These are phyloP conservation scores for Meyerozyma sp. DNA, from an alignment of 1,139 yeast species.

Conservation along the genomic window DNA sequence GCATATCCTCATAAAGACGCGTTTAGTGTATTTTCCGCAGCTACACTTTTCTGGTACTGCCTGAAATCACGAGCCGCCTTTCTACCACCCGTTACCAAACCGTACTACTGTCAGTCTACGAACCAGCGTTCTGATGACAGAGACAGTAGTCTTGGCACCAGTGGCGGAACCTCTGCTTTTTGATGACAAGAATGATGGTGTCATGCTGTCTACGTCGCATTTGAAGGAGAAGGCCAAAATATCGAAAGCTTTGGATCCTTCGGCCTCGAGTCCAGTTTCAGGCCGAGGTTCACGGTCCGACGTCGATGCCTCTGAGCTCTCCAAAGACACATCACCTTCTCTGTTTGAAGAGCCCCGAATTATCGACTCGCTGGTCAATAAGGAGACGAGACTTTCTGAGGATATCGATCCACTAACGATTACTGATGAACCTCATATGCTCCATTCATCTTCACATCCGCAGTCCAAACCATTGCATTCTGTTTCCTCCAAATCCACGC, in stretches of 20 bases:
- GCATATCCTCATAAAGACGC: neutral
- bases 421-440: neutral
- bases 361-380: neutral
- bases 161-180: neutral
- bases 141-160: neutral
- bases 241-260: neutral
- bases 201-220: neutral
- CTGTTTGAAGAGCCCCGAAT: slow-evolving; percentile 16
- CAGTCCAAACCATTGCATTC: neutral
- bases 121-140: neutral
- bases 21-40: neutral
- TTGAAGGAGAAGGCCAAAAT: neutral
- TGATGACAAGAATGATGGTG: neutral
- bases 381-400: slow-evolving; percentile 1
- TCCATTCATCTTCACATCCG: neutral
- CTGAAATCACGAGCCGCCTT: no score
- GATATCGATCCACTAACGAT: slow-evolving; percentile 1
- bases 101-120: neutral
- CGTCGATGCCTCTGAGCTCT: slow-evolving; percentile 16
- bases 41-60: no score
- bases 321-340: slow-evolving; percentile 33
- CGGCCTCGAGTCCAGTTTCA: neutral
- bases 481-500: neutral
- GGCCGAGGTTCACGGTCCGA: neutral
- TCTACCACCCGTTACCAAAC: no score